A percentile compares a stretch with the other conserved stretches of the same genome.
Conservation (phyloP, 208 protist species). For the Crithidia sp. region DNA sequence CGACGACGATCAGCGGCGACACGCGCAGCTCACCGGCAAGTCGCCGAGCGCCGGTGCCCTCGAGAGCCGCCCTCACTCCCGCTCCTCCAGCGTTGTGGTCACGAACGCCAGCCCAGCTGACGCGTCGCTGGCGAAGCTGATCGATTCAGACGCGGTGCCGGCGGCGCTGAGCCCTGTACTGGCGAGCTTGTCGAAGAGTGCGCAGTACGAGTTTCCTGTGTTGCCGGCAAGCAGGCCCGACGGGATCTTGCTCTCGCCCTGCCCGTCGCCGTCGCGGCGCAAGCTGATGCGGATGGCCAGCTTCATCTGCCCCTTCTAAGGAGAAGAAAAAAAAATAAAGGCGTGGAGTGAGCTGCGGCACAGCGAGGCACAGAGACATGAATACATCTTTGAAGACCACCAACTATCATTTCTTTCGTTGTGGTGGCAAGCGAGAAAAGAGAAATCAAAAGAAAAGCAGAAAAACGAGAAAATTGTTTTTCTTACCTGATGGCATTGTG, state of each 20-base stretch:
- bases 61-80: conserved; percentile 14
- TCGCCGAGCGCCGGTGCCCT: not conserved
- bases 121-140: conserved; percentile 14
- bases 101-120: not conserved
- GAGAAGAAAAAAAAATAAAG: conserved; percentile 9
- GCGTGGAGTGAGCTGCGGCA: not conserved
- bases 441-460: not conserved
- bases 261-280: conserved; percentile 41
- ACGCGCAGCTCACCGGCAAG: conserved; percentile 28
- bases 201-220: conserved; percentile 22
- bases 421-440: too few species aligned
- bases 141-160: conserved; percentile 19
- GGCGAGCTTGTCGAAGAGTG: conserved; percentile 11
- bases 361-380: not conserved
- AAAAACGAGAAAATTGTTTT: not conserved
- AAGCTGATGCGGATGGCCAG: conserved; percentile 55
- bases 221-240: conserved; percentile 44
- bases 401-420: too few species aligned
- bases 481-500: too few species aligned
- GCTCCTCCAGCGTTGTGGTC: conserved; percentile 19
- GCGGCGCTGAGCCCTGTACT: conserved; percentile 10
- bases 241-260: conserved; percentile 51
- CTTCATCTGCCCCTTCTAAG: conserved; percentile 66
- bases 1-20: conserved; percentile 33
- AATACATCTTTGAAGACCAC: too few species aligned